Evolutionary conservation across 2,329 filamentous ascomycete genomes (phyloP), one percentile per base, ranked within the genome.

Genomic region (Xylariaceae sp.): DNA sequence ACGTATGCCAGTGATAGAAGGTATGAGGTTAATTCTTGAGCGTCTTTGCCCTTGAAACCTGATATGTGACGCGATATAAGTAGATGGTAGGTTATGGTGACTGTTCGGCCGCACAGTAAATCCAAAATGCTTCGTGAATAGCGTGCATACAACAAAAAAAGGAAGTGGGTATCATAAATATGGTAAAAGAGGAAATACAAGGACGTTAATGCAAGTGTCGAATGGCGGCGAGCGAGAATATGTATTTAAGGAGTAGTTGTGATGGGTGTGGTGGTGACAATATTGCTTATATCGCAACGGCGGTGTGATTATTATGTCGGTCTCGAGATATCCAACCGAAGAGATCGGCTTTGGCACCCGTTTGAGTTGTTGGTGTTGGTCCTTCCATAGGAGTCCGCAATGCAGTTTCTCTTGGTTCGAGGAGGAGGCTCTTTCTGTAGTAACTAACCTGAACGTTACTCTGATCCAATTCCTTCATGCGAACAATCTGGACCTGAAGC

Each of bases 361-460:
- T 11, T 64, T 66, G 28, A 67, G 65, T 57, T 28, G 58, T 60
- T 9, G 66, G 37, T 11, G 62, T 34, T 23, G 65, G 53, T 64
- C 68, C 49, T 61, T 77, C 62, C 65, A 72, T 23, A 55, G 74
- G 65, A 68, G 77, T 56, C 56, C 65, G 52, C 43, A 71, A 64
- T 4, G 66, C 60, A 19, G 68, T 74, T 68, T 90, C 87, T 43
- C 88, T 82, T 8, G 93, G 93, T 72, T 97, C 93, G 21, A 96
- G 82, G 24, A 93, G 77, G 40, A 96, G 80, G 58, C 91, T 96
- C 70, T 94, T 92, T 63, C 92, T 87, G 74, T 96, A 96, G 72
- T 86, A 84, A 34, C 74, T 80, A 58, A 85, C 80, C 69, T 86
- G 83, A n/a, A 83, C 80, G 45, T 84, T 86, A 66, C 79, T 72